Percentiles rank a stretch among this genome's conserved stretches.
phyloP scores from a whole-genome alignment of 306 rosid genomes.

The Parietaria judaica region DNA sequence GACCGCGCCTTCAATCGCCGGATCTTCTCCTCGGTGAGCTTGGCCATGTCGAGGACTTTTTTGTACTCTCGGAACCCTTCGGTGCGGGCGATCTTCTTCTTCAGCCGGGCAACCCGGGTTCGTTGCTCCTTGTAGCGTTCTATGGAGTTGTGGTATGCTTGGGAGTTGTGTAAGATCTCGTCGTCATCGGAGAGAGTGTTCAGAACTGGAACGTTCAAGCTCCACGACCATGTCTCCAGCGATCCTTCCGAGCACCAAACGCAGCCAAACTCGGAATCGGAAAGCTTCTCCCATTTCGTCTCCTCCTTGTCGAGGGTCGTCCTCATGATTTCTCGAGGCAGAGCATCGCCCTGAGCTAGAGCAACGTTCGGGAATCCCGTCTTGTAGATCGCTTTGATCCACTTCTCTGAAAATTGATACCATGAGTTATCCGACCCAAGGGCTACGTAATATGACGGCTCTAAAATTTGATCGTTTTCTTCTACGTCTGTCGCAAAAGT shows the following conservation, averaged over 20 bases:
- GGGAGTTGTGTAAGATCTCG: slow-evolving; percentile 57
- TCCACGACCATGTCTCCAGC: slow-evolving; percentile 96
- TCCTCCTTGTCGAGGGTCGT: slow-evolving; percentile 69
- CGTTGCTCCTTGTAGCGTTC: slow-evolving; percentile 75
- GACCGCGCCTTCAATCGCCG: slow-evolving; percentile 65
- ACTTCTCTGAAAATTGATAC: slow-evolving; percentile 83
- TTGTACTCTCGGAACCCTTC: slow-evolving; percentile 79
- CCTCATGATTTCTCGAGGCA: slow-evolving; percentile 85
- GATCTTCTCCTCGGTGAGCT: slow-evolving; percentile 66
- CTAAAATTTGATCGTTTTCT: slow-evolving; percentile 24
- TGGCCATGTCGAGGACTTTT: slow-evolving; percentile 54
- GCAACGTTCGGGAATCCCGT: slow-evolving; percentile 79
- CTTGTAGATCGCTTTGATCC: slow-evolving; percentile 73
- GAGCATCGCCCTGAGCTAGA: slow-evolving; percentile 62
- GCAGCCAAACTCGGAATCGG: slow-evolving; percentile 66
- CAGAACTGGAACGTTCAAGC: slow-evolving; percentile 88
- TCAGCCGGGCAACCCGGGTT: slow-evolving; percentile 78
- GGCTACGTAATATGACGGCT: slow-evolving; percentile 77
- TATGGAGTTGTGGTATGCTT: slow-evolving; percentile 39
- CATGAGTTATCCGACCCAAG: slow-evolving; percentile 94
- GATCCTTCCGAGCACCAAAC: slow-evolving; percentile 87
- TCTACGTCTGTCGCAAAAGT: slow-evolving; percentile 39
- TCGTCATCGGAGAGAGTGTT: slow-evolving; percentile 80
- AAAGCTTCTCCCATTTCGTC: slow-evolving; percentile 85
- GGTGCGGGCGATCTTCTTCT: slow-evolving; percentile 70